Evolutionary conservation across 1,139 yeast species (phyloP).

Genomic region (Dujonia santamariae): DNA sequence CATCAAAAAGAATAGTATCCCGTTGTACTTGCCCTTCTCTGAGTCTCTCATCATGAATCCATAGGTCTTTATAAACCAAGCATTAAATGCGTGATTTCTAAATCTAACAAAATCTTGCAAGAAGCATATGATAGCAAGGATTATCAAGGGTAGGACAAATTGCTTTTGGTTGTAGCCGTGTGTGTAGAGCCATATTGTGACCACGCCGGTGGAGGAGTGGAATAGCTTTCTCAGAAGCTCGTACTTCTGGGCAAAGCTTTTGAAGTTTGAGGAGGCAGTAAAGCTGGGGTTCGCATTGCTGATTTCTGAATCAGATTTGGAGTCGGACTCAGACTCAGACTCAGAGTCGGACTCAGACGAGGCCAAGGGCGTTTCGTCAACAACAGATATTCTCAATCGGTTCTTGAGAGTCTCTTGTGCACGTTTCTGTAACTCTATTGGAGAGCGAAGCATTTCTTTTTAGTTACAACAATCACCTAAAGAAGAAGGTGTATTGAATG

Average conservation of each 20-base stretch:
- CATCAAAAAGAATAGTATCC: slow-evolving; percentile 17
- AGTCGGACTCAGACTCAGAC: not conserved
- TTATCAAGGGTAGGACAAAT: slow-evolving; percentile 13
- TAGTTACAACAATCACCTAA: no score
- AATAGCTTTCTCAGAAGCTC: slow-evolving; percentile 20
- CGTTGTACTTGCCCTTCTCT: slow-evolving; percentile 16
- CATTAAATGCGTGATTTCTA: slow-evolving; percentile 12
- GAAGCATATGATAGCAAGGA: slow-evolving; percentile 11
- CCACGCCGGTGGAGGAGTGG: slow-evolving; percentile 17
- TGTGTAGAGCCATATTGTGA: slow-evolving; percentile 16
- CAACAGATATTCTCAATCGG: not conserved
- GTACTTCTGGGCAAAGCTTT: slow-evolving; percentile 10
- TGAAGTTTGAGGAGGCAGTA: not conserved
- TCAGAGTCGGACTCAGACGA: not conserved
- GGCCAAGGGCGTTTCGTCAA: not conserved
- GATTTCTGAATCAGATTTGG: not conserved
- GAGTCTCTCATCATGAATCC: slow-evolving; percentile 16
- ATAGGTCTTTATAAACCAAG: slow-evolving; percentile 10
- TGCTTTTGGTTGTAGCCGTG: slow-evolving; percentile 13
- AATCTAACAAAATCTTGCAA: slow-evolving; percentile 14
- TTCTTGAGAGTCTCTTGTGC: not conserved
- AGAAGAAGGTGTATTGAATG: no score
- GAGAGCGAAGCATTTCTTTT: not conserved
- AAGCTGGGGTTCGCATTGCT: not conserved
- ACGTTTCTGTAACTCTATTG: slow-evolving; percentile 1